Base-by-base conservation (phyloP, 164 flowering plant genomes). In the Vitis amurensis region DNA sequence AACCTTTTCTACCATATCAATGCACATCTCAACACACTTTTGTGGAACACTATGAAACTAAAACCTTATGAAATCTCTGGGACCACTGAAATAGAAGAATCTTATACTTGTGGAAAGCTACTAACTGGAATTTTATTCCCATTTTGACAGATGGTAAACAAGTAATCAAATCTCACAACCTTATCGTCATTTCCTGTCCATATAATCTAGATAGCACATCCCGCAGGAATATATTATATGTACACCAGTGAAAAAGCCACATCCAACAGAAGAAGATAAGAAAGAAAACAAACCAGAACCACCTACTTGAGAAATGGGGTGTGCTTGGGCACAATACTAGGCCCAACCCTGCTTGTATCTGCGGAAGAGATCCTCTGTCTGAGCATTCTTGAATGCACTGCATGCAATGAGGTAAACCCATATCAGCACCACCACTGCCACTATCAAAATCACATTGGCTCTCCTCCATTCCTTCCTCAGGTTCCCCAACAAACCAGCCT, bases 401-500 rank as follows among this genome's bases (percentile, higher is more conserved):
- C 98, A 95, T n/a, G 84, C 98, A 14, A 93, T 85, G 55, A 91
- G 44, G 70, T 95, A 93, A 50, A 95, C 91, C 67, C 83, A 89
- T 2, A 95, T 89, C 13, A 95, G 85, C 6, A 80, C 85, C 59
- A 93, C 93, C 14, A 95, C 77, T 0, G 93, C 74, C 4, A 90
- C 71, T 4, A 93, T 88, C 17, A 95, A 76, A 51, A 92, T 74
- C 47, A 87, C 75, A 58, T 94, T 91, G 7, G 89, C 92, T 73
- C 76, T 91, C 80, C 97, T 88, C 99, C 99, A 94, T 77, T 94
- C 97, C 66, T 70, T 70, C 67, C 96, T 84, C 58, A 94, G 77
- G 81, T 86, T 92, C 29, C 97, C 98, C 23, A 94, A 66, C 59
- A 94, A 73, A 9, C 98, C 99, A 0, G 96, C 99, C 73, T 85